Conservation (phyloP, 2,329 filamentous ascomycete species). For the Cercospora zeae-maydis region DNA sequence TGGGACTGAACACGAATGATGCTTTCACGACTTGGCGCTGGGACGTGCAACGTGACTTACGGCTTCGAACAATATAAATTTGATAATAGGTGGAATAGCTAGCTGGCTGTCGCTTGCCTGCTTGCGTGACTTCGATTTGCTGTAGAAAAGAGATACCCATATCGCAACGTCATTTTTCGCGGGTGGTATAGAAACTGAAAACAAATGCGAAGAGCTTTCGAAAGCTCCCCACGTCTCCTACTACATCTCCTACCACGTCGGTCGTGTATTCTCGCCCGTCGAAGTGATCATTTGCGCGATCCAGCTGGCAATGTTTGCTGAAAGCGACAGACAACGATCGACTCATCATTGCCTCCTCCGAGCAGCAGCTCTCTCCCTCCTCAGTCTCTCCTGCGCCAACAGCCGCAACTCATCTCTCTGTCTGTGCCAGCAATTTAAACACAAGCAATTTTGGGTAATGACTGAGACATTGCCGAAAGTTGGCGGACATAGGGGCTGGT, state of each 20-base stretch:
- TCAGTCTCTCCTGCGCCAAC: background rate
- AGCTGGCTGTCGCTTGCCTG: background rate
- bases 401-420: background rate
- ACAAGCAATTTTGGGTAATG: background rate
- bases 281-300: too few species aligned
- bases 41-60: background rate
- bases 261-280: too few species aligned
- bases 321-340: too few species aligned
- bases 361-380: background rate
- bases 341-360: too few species aligned
- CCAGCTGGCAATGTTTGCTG: too few species aligned
- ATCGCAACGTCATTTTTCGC: background rate
- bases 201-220: too few species aligned
- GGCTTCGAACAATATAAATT: background rate
- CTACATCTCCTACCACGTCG: too few species aligned
- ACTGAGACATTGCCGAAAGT: background rate
- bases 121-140: background rate
- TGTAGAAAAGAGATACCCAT: background rate
- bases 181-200: too few species aligned
- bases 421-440: background rate
- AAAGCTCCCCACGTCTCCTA: too few species aligned
- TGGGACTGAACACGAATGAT: background rate
- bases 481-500: background rate
- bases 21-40: background rate
- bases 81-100: background rate